These are phyloP conservation scores for Penicillium canariense DNA, from an alignment of 495 filamentous ascomycete species.

Conservation along the genomic window DNA sequence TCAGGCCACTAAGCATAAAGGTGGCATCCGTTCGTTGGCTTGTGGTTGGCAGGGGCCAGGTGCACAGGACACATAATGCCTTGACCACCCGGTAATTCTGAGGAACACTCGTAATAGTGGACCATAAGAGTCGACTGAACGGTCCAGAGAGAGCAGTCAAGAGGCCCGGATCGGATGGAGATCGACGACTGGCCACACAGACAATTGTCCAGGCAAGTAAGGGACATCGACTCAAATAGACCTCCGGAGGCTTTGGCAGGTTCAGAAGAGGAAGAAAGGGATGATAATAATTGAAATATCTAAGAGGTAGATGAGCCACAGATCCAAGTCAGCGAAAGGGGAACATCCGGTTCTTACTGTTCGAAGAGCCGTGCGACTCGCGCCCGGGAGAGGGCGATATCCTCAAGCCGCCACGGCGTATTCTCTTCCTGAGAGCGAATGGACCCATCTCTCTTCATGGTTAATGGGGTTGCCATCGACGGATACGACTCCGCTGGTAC, in stretches of 20 bases:
- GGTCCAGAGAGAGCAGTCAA: constrained; percentile 69
- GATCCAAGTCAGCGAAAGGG: not conserved
- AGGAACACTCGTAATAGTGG: constrained; percentile 74
- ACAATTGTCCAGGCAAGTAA: constrained; percentile 87
- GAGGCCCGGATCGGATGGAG: constrained; percentile 62
- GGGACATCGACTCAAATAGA: constrained; percentile 70
- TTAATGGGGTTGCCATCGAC: constrained; percentile 38
- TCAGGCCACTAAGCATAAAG: constrained; percentile 83
- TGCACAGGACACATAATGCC: constrained; percentile 84
- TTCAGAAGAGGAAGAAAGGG: constrained; percentile 82
- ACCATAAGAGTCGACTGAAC: constrained; percentile 74
- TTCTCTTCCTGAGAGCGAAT: constrained; percentile 43
- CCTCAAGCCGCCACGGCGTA: constrained; percentile 42
- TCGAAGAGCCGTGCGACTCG: constrained; percentile 44
- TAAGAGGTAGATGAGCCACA: constrained; percentile 13
- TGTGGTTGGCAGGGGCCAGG: constrained; percentile 86
- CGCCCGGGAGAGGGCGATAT: constrained; percentile 38
- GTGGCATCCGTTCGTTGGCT: constrained; percentile 85
- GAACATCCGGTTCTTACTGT: constrained; percentile 36
- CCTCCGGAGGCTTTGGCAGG: constrained; percentile 65
- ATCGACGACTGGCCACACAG: constrained; percentile 76
- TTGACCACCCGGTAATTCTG: constrained; percentile 87
- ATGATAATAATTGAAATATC: constrained; percentile 78
- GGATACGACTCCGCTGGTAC: constrained; percentile 38
- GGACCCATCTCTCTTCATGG: constrained; percentile 39